Evolutionary conservation across 2,329 filamentous ascomycete genomes (phyloP).

Genomic region (Fusarium globosum): DNA sequence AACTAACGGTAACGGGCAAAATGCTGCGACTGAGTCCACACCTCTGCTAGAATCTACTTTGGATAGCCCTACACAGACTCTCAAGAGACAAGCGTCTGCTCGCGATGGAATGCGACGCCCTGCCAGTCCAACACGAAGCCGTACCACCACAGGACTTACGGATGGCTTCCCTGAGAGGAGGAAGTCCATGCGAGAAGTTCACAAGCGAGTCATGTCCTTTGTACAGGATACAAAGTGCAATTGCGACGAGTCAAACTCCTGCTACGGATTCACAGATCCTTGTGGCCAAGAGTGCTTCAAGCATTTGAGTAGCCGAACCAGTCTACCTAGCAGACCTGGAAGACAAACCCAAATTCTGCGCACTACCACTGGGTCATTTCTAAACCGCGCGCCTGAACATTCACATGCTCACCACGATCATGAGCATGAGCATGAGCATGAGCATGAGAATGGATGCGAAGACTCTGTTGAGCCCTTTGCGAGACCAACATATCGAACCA

Average conservation of each 20-base stretch:
- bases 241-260: conserved; percentile 70
- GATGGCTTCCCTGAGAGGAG: conserved; percentile 54
- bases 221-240: conserved; percentile 72
- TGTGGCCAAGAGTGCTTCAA: conserved; percentile 75
- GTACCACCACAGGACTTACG: conserved; percentile 44
- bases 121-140: conserved; percentile 43
- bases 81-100: conserved; percentile 46
- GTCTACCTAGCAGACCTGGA: conserved; percentile 41
- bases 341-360: conserved; percentile 54
- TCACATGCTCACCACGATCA: conserved; percentile 37
- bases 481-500: conserved; percentile 51
- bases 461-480: conserved; percentile 40
- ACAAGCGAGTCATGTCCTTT: conserved; percentile 70
- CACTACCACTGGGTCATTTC: conserved; percentile 54
- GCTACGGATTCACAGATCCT: conserved; percentile 73
- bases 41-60: conserved; percentile 57
- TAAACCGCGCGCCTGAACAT: conserved; percentile 47
- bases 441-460: conserved; percentile 41
- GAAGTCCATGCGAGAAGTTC: conserved; percentile 66
- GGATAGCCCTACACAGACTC: conserved; percentile 40
- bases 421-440: conserved; percentile 17
- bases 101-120: conserved; percentile 48
- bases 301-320: conserved; percentile 58
- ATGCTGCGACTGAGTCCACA: conserved; percentile 57
- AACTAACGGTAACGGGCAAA: conserved; percentile 37